These are phyloP conservation scores for Tirmania nivea DNA, from an alignment of 495 filamentous ascomycete species.

Conservation along the genomic window DNA sequence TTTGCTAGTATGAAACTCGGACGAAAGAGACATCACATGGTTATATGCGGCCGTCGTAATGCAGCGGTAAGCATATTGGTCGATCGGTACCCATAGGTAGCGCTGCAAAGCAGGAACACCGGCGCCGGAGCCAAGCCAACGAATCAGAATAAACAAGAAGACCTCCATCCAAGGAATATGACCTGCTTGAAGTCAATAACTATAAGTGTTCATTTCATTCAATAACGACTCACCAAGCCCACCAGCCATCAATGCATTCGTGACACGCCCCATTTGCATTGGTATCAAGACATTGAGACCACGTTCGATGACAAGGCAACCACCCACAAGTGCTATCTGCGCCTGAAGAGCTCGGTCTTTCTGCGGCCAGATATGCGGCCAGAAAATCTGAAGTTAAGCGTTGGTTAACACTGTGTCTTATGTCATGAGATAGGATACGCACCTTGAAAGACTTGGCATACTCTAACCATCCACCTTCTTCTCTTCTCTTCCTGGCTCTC, in stretches of 20 bases:
- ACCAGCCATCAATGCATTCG: conserved; percentile 29
- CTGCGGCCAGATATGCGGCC: conserved; percentile 44
- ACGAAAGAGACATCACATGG: conserved; percentile 55
- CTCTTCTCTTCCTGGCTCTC: conserved; percentile 33
- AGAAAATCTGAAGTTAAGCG: conserved; percentile 33
- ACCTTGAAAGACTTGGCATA: conserved; percentile 41
- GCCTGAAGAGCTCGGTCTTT: conserved; percentile 33
- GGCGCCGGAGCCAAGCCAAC: conserved; percentile 33
- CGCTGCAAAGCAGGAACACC: conserved; percentile 32
- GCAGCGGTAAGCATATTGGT: conserved; percentile 38
- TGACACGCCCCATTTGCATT: conserved; percentile 41
- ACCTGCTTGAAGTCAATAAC: conserved; percentile 18
- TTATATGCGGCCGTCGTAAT: conserved; percentile 46
- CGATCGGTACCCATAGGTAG: conserved; percentile 44
- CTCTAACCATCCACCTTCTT: conserved; percentile 40
- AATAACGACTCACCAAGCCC: not conserved
- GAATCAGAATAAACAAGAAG: conserved; percentile 30
- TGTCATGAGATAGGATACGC: no score
- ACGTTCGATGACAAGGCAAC: conserved; percentile 40
- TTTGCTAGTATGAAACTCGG: conserved; percentile 60
- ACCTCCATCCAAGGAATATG: conserved; percentile 30
- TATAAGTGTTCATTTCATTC: conserved; percentile 5
- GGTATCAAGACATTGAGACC: conserved; percentile 42
- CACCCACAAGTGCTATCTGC: conserved; percentile 31
- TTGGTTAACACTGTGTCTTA: not conserved